Evolutionary conservation across 1,284 basidiomycete species (phyloP).

Genomic region (Ustilago tritici): DNA sequence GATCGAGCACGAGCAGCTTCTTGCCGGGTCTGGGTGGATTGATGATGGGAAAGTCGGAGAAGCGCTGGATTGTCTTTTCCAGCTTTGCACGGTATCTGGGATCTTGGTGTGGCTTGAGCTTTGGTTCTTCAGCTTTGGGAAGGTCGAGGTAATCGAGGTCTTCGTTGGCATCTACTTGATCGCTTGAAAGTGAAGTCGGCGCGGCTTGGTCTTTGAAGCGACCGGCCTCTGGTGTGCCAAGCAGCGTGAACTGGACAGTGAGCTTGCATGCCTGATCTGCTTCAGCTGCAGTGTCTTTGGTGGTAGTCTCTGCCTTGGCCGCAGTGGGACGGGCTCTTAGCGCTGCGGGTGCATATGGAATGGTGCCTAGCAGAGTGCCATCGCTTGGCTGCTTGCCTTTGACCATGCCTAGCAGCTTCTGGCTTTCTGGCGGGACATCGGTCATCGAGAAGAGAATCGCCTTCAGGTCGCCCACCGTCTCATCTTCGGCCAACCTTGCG

Average conservation of each 20-base stretch:
- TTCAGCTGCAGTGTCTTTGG: slow-evolving; percentile 24
- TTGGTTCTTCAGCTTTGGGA: slow-evolving; percentile 19
- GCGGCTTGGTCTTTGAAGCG: slow-evolving; percentile 76
- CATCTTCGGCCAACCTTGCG: slow-evolving; percentile 39
- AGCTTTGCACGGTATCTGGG: slow-evolving; percentile 51
- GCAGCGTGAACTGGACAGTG: slow-evolving; percentile 53
- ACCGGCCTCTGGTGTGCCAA: slow-evolving; percentile 56
- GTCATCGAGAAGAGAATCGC: slow-evolving; percentile 77
- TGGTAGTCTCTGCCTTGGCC: slow-evolving; percentile 13
- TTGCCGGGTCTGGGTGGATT: slow-evolving; percentile 51
- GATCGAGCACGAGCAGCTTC: slow-evolving; percentile 84
- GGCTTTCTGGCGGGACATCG: slow-evolving; percentile 83
- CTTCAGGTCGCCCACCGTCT: slow-evolving; percentile 62
- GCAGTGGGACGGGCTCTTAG: slow-evolving; percentile 28
- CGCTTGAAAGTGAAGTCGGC: slow-evolving; percentile 11
- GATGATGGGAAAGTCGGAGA: slow-evolving; percentile 58
- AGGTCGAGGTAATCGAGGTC: slow-evolving; percentile 47
- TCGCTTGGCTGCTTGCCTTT: slow-evolving; percentile 82
- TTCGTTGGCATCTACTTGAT: slow-evolving; percentile 29
- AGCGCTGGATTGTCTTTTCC: slow-evolving; percentile 52
- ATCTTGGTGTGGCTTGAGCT: slow-evolving; percentile 28
- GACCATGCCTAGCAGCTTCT: slow-evolving; percentile 87
- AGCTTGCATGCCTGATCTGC: slow-evolving; percentile 42
- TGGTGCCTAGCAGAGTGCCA: slow-evolving; percentile 33
- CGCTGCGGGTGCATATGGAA: slow-evolving; percentile 47